Conservation (phyloP, 2,329 filamentous ascomycete species). For the Canariomyces notabilis region DNA sequence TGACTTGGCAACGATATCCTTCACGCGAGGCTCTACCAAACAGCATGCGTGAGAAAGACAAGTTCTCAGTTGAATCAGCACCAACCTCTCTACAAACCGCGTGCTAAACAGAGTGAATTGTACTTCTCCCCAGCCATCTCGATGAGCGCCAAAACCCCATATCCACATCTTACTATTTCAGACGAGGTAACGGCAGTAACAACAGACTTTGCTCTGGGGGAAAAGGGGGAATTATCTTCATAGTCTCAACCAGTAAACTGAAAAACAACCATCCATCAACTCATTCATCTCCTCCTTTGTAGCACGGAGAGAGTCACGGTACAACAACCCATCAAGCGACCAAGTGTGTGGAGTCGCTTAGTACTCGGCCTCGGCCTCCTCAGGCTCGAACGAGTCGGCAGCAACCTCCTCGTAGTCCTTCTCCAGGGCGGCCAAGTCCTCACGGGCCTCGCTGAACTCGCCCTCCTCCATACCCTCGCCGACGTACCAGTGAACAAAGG, state of each 20-base stretch:
- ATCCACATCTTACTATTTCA: slow-evolving; percentile 11
- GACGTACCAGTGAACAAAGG: slow-evolving; percentile 75
- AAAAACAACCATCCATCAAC: slow-evolving; percentile 5
- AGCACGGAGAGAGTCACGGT: neutral
- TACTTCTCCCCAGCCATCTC: neutral
- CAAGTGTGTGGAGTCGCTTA: slow-evolving; percentile 39
- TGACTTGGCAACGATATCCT: no score
- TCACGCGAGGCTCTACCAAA: no score
- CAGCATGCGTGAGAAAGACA: no score
- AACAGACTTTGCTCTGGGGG: slow-evolving; percentile 6
- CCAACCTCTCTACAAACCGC: neutral
- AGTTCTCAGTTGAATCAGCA: neutral
- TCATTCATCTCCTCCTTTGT: slow-evolving; percentile 1
- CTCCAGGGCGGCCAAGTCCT: slow-evolving; percentile 79
- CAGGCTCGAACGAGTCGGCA: slow-evolving; percentile 61
- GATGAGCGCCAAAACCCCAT: slow-evolving; percentile 4
- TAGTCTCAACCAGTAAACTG: slow-evolving; percentile 3
- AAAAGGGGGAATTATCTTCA: slow-evolving; percentile 11
- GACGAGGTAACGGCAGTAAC: slow-evolving; percentile 2
- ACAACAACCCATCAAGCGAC: neutral
- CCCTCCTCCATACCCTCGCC: slow-evolving; percentile 91
- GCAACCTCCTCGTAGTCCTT: slow-evolving; percentile 86
- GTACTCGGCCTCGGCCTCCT: slow-evolving; percentile 71
- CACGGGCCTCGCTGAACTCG: slow-evolving; percentile 81
- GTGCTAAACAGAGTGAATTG: no score